Evolutionary conservation across 352 stramenopile species (phyloP).

Genomic region (Pythium grandisporangium): DNA sequence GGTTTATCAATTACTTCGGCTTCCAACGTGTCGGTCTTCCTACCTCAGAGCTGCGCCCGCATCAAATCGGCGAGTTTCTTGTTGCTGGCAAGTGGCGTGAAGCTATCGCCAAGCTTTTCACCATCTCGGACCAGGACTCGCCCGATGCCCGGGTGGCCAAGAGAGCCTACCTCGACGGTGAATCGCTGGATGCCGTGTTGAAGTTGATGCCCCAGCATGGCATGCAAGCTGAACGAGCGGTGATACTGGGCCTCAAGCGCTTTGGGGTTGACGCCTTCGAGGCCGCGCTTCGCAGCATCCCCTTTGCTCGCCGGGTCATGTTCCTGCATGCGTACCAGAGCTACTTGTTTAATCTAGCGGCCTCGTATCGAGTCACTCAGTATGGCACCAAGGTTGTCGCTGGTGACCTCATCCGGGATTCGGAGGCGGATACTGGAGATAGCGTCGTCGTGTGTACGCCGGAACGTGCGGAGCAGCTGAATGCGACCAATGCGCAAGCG

Average conservation of each 20-base stretch:
- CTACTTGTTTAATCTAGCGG: conserved; percentile 61
- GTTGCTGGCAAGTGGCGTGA: conserved; percentile 50
- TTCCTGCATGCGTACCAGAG: conserved; percentile 78
- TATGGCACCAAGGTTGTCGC: conserved; percentile 29
- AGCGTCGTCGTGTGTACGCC: conserved; percentile 22
- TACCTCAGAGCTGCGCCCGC: conserved; percentile 25
- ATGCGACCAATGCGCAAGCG: conserved; percentile 13
- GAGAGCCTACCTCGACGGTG: conserved; percentile 23
- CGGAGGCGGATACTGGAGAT: conserved; percentile 8
- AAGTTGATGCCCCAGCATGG: conserved; percentile 33
- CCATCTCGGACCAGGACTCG: conserved; percentile 21
- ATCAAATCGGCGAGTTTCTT: conserved; percentile 68
- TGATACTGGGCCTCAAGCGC: conserved; percentile 60
- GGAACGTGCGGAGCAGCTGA: conserved; percentile 29
- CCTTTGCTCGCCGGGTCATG: conserved; percentile 55
- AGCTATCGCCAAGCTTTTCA: conserved; percentile 37
- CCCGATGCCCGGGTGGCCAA: conserved; percentile 28
- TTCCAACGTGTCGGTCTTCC: conserved; percentile 66
- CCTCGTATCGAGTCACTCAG: conserved; percentile 31
- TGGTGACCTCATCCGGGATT: conserved; percentile 39
- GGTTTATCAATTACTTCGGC: conserved; percentile 80
- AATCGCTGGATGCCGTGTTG: conserved; percentile 42
- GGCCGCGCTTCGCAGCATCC: conserved; percentile 33
- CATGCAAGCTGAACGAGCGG: conserved; percentile 35
- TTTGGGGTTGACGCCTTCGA: conserved; percentile 39